Evolutionary conservation across 1,284 basidiomycete genomes (phyloP).

Genomic region (Exobasidium cylindrosporum): DNA sequence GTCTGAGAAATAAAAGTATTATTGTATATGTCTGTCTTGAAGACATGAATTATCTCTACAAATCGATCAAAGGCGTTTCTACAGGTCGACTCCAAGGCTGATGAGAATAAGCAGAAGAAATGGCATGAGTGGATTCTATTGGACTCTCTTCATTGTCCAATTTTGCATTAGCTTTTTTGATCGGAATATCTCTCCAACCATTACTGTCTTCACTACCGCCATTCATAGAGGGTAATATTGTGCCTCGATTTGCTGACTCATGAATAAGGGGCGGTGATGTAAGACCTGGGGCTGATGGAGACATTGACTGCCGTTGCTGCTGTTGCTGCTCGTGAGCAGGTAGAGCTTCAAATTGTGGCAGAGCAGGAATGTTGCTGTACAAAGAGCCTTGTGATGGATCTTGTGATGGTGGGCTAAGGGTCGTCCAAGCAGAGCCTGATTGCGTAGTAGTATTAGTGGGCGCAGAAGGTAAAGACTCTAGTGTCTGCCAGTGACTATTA

Average conservation of each 20-base stretch:
- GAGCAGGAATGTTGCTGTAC: not conserved
- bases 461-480: not conserved
- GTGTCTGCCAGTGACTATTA: not conserved
- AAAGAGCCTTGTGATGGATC: not conserved
- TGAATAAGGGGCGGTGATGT: not conserved
- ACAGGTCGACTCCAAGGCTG: conserved; percentile 4
- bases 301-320: not conserved
- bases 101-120: not conserved
- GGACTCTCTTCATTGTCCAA: too few relatives aligned
- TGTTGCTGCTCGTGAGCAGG: not conserved
- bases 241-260: not conserved
- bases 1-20: not conserved
- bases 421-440: not conserved
- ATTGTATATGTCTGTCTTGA: not conserved
- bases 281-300: conserved; percentile 2
- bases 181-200: conserved; percentile 12
- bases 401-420: not conserved
- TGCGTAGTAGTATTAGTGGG: not conserved
- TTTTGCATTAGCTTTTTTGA: not conserved
- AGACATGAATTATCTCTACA: not conserved
- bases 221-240: not conserved
- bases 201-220: not conserved
- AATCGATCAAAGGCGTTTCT: conserved; percentile 7
- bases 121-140: not conserved
- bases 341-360: not conserved